Conservation (phyloP, 306 rosid species). For the Vigna unguiculata region DNA sequence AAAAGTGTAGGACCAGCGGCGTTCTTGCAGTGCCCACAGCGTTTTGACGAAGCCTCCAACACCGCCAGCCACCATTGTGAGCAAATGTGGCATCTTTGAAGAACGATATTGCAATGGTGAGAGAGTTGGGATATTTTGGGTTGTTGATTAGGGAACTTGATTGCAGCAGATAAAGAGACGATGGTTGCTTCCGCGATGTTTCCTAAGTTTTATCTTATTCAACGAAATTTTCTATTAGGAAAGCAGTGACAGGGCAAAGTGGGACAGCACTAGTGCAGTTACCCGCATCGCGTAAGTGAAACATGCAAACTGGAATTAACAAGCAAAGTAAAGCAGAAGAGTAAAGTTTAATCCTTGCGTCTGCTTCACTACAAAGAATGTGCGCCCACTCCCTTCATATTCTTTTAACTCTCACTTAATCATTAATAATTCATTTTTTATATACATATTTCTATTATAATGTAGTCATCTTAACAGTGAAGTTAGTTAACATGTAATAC, state of each 20-base stretch:
- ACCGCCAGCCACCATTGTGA: constrained; percentile 53
- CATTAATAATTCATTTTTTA: too few relatives aligned
- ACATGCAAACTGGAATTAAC: neutral
- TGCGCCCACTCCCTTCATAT: neutral
- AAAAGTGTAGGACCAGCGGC: constrained; percentile 59
- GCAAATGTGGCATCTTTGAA: constrained; percentile 51
- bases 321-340: neutral
- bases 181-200: constrained; percentile 59
- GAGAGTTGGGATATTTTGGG: neutral
- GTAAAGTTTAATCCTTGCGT: constrained; percentile 22
- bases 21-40: constrained; percentile 70
- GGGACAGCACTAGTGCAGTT: constrained; percentile 10
- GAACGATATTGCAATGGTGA: neutral
- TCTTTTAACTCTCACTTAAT: too few relatives aligned
- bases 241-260: constrained; percentile 2
- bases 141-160: neutral
- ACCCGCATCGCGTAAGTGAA: neutral
- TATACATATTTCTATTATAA: too few relatives aligned
- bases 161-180: constrained; percentile 27
- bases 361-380: neutral
- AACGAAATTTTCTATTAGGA: neutral
- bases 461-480: too few relatives aligned
- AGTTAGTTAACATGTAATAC: too few relatives aligned
- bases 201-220: constrained; percentile 39
- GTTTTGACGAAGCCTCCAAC: constrained; percentile 55